Evolutionary conservation across 176 grass and related monocot genomes (phyloP).

Genomic region (Stipa capillata): DNA sequence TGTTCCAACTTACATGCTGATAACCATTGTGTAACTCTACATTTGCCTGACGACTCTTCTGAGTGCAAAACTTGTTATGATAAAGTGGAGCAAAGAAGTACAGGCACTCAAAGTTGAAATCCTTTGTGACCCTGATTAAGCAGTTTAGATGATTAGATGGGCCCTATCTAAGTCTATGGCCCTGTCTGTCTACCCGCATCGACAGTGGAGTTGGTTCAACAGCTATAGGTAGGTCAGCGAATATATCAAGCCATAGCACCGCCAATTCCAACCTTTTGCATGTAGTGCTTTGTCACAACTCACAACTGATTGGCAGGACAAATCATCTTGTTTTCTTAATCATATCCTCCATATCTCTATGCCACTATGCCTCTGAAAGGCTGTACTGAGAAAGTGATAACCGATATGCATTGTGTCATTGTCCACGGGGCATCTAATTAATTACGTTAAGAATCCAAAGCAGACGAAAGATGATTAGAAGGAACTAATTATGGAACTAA

Average conservation of each 20-base stretch:
- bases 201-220: slow-evolving; percentile 2
- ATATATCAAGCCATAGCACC: slow-evolving; percentile 14
- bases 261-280: neutral
- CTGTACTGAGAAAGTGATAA: neutral
- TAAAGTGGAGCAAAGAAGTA: neutral
- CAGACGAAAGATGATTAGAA: neutral
- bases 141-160: neutral
- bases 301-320: no score
- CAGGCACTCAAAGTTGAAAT: neutral
- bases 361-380: slow-evolving; percentile 1
- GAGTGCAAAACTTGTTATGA: neutral
- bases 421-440: neutral
- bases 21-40: neutral
- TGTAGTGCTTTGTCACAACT: neutral
- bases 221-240: neutral
- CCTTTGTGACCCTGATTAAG: neutral
- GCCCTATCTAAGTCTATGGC: neutral
- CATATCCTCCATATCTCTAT: neutral
- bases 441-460: slow-evolving; percentile 4
- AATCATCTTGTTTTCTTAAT: no score
- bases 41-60: neutral
- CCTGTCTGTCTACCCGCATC: neutral
- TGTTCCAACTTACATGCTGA: neutral
- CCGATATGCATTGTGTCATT: neutral
- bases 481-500: slow-evolving; percentile 9